A percentile compares a stretch with the other conserved stretches of the same genome.
These are phyloP conservation scores for Salix arbutifolia DNA, from an alignment of 345 rosid genomes.

Conservation along the genomic window DNA sequence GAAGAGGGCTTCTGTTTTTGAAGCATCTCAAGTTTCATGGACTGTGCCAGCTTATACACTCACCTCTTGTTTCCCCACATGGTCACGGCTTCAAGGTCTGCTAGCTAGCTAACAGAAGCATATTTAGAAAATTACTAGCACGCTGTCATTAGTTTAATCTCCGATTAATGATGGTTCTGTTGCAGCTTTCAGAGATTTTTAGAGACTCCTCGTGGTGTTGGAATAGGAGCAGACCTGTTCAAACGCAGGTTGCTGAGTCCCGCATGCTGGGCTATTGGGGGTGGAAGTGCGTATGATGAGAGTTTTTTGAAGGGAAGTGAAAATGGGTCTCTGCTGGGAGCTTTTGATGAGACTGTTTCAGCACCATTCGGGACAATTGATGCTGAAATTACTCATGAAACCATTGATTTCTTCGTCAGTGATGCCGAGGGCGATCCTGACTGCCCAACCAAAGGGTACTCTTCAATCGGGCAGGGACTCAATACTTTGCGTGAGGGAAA, in stretches of 20 bases:
- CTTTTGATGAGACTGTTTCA: slow-evolving; percentile 32
- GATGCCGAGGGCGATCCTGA: slow-evolving; percentile 94
- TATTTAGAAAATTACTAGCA: background rate
- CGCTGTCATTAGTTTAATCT: background rate
- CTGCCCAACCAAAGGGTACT: slow-evolving; percentile 70
- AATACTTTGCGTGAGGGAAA: slow-evolving; percentile 56
- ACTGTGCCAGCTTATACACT: slow-evolving; percentile 28
- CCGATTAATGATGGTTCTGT: slow-evolving; percentile 6
- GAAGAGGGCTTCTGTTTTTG: background rate
- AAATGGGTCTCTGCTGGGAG: slow-evolving; percentile 40
- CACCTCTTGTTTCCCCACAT: slow-evolving; percentile 21
- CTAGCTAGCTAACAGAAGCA: background rate
- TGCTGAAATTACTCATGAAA: slow-evolving; percentile 61
- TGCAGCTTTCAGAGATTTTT: slow-evolving; percentile 36
- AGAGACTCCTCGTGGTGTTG: slow-evolving; percentile 17
- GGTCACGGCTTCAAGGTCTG: slow-evolving; percentile 37
- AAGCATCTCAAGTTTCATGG: slow-evolving; percentile 35
- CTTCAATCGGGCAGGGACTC: slow-evolving; percentile 62
- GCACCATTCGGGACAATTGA: slow-evolving; percentile 43
- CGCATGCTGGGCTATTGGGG: slow-evolving; percentile 34
- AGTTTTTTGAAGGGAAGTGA: slow-evolving; percentile 31
- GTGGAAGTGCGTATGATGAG: slow-evolving; percentile 44
- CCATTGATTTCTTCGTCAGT: slow-evolving; percentile 75
- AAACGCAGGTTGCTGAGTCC: slow-evolving; percentile 34
- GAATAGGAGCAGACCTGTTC: slow-evolving; percentile 19